Base-by-base conservation (phyloP, 2,329 filamentous ascomycete genomes). In the Aspergillus fumigatus region DNA sequence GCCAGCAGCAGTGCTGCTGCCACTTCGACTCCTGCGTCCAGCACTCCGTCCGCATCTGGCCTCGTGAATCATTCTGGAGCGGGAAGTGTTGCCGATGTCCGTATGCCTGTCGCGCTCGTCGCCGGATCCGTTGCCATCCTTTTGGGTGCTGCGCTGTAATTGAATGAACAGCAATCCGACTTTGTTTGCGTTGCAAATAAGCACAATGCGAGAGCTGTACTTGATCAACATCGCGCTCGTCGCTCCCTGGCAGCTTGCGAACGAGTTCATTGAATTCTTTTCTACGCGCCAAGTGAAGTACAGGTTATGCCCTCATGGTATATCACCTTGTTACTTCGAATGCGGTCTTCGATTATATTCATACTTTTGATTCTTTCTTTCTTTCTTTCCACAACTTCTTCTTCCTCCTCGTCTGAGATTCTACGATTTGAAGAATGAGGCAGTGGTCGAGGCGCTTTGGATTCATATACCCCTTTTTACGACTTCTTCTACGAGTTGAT, bases 101-200 rank as follows among this genome's bases (percentile, higher is more conserved):
- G 51, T 53, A 59, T 73, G 54, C 68, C 72, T 5, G 66, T 66
- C 29, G 70, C 68, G 17, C 59, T 75, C 8, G 63, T 70, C 25
- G 73, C 71, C 21, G 74, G 74, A 43, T 74, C 72, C 17, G 62
- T 77, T 48, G 73, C 72, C 48, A 60, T 74, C 52, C 59, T 74
- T 55, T 48, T 77, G 60, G 73, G 72, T 32, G 11, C 43, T 43
- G 54, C 57, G 38, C 52, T 48, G 53, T 58, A 23, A 25, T 26
- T 7, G 23, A 14, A 14, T 11, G 19, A 14, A 47, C 23, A 23
- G 21, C 32, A 14, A 47, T 23, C 11, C 19, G 43, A 47, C 8
- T 45, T 17, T 3, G 19, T 47, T 47, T 23, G 11, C 23, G 11
- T 25, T 25, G 11, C 21, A 17, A 10, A 47, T 2, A 47, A 26